Conservation (phyloP, 129 eudicot species). For the Artemisia annua region DNA sequence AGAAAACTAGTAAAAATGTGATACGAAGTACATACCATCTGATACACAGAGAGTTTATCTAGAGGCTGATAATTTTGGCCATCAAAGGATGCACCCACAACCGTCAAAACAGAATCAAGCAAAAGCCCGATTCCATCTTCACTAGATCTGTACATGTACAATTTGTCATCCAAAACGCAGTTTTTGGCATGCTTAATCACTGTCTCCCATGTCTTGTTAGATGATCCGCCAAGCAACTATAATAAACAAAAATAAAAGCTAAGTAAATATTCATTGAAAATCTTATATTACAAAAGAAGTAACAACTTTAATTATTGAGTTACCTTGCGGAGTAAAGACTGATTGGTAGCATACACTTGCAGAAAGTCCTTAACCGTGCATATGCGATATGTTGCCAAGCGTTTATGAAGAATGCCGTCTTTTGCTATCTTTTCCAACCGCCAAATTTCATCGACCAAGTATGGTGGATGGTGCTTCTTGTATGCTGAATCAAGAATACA, state of each 20-base stretch:
- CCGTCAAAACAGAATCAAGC: conserved; percentile 52
- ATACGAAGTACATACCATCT: conserved; percentile 45
- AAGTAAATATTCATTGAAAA: neutral
- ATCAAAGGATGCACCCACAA: conserved; percentile 55
- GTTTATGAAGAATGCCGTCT: conserved; percentile 57
- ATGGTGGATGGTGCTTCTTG: conserved; percentile 70
- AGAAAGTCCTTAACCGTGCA: conserved; percentile 52
- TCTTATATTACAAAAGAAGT: neutral
- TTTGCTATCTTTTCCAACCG: conserved; percentile 73
- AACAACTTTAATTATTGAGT: neutral
- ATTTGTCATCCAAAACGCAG: conserved; percentile 54
- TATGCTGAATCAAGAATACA: conserved; percentile 47
- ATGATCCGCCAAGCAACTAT: conserved; percentile 56
- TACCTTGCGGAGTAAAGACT: conserved; percentile 47
- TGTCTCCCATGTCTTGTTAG: conserved; percentile 62
- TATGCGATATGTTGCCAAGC: conserved; percentile 36
- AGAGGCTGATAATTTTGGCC: conserved; percentile 43
- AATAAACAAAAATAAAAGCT: conserved; percentile 1
- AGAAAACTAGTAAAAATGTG: neutral
- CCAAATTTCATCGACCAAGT: conserved; percentile 59
- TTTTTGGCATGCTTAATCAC: conserved; percentile 54
- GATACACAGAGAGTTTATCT: conserved; percentile 45
- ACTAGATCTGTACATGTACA: conserved; percentile 34
- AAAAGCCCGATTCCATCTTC: conserved; percentile 40
- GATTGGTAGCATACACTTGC: conserved; percentile 39